Evolutionary conservation across 345 rosid species (phyloP), one percentile per base, ranked within the genome.

Genomic region (Gossypium arboreum): DNA sequence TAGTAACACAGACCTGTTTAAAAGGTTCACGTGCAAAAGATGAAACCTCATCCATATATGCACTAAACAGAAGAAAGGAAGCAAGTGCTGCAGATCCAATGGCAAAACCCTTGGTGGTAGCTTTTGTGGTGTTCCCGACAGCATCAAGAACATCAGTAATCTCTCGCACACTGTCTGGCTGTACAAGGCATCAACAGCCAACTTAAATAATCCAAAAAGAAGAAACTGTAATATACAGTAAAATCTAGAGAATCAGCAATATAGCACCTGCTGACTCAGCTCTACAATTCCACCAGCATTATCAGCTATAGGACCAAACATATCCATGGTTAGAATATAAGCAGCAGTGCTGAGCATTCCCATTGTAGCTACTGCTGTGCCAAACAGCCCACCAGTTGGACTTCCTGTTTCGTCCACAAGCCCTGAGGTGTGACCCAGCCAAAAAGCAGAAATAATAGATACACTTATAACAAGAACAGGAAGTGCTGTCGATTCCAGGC

Each of bases 311-410:
- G 98, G 99, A 74, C 99, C 99, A 85, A 95, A 95, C 99, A 95
- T 95, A 86, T 95, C 99, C 99, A 95, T 95, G 12, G 99, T 95
- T 70, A 95, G 96, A 80, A 95, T 90, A 86, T 93, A 95, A 67
- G 94, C 98, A 78, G 99, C 99, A 56, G 99, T 91, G 76, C 97
- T 95, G 68, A 95, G 99, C 99, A 95, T 95, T 83, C 99, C 99
- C 99, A 95, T 95, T 60, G 99, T 95, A 39, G 98, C 99, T 45
- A 95, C 98, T 57, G 99, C 99, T 12, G 99, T 95, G 71, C 98
- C 99, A 85, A 95, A 95, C 75, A 95, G 82, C 63, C 99, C 99
- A 74, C 99, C 99, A 52, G 89, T 90, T 58, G 99, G 90, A 52
- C 73, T 82, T 70, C 97, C 99, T 73, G 79, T 61, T 82, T 93